These are phyloP conservation scores for Globisporangium spinosum DNA, from an alignment of 352 stramenopile species.

Conservation along the genomic window DNA sequence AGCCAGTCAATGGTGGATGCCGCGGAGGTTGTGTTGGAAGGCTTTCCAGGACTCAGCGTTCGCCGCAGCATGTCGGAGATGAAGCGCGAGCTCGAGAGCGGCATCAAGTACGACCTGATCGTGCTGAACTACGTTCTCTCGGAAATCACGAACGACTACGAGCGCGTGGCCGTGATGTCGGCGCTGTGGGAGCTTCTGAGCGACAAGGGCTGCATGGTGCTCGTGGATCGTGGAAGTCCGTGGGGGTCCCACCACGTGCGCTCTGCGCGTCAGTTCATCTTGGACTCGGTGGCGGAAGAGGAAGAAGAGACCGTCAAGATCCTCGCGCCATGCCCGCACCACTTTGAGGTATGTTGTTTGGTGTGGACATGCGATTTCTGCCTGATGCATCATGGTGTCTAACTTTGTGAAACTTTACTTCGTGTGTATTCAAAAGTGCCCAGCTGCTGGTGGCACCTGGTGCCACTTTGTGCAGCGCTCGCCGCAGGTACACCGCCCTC, in stretches of 20 bases:
- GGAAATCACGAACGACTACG: constrained; percentile 82
- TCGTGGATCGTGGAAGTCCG: constrained; percentile 77
- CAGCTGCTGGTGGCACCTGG: constrained; percentile 66
- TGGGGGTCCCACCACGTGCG: constrained; percentile 83
- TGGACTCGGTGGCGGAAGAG: constrained; percentile 61
- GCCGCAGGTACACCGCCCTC: constrained; percentile 65
- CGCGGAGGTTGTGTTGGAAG: constrained; percentile 61
- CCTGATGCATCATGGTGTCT: neutral
- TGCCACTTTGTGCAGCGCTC: constrained; percentile 86
- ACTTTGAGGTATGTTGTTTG: constrained; percentile 43
- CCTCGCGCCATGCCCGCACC: constrained; percentile 73
- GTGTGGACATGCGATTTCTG: neutral
- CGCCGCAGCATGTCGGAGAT: constrained; percentile 69
- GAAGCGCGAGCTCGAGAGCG: constrained; percentile 66
- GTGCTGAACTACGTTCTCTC: constrained; percentile 72
- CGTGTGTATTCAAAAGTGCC: constrained; percentile 35
- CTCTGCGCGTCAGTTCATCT: constrained; percentile 81
- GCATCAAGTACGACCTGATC: constrained; percentile 76
- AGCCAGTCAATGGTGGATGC: constrained; percentile 87
- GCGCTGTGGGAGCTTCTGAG: constrained; percentile 76
- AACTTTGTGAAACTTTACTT: neutral
- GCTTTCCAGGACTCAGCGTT: constrained; percentile 70
- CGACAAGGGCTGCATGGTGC: constrained; percentile 66
- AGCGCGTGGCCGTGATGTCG: constrained; percentile 72
- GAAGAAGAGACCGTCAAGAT: constrained; percentile 34